Evolutionary conservation across 2,329 filamentous ascomycete genomes (phyloP), one percentile per base, ranked within the genome.

Genomic region (Exophiala dermatitidis): DNA sequence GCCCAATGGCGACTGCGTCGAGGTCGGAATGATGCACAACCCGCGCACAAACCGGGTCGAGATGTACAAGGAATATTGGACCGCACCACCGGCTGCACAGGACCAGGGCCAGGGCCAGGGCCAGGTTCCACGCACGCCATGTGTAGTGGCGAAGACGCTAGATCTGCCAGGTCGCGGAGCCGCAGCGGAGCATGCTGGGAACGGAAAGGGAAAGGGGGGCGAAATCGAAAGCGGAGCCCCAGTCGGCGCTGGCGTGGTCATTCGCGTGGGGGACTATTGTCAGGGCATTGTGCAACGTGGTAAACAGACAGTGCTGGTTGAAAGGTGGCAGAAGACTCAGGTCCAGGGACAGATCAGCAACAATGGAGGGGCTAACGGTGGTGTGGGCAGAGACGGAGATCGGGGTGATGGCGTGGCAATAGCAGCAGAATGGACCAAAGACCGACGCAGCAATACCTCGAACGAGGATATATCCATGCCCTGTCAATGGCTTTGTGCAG

Each of bases 91-190:
- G n/a, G 19, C 45, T 19, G 19, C 19, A 19, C 19, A 6, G 37
- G 12, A 19, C 10, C 37, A 10, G 56, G 72, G 71, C n/a, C 66
- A 76, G 53, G 71, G 9, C 10, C 5, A 72, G 32, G 66, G 68
- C 37, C 19, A 19, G 19, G 19, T 74, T 76, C 37, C 68, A 71
- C 46, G 69, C 67, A 37, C 38, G 30, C 56, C 58, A n/a, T 60
- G 56, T 33, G 33, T 53, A 6, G 56, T 57, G 33, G 58, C 56
- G 19, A 50, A 50, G 48, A 54, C 52, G n/a, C 38, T 40, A 28
- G 47, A n/a, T 6, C 4, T 26, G 34, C 12, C 36, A 30, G 43
- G 32, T 31, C 37, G 33, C 10, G 32, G 41, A 10, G 44, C 31
- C 2, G 26, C 28, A 19, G 19, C 19, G 19, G 6, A 32, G 8